Evolutionary conservation across 371 early-diverging fungal genomes (phyloP).

Genomic region (Dichotomocladium elegans): DNA sequence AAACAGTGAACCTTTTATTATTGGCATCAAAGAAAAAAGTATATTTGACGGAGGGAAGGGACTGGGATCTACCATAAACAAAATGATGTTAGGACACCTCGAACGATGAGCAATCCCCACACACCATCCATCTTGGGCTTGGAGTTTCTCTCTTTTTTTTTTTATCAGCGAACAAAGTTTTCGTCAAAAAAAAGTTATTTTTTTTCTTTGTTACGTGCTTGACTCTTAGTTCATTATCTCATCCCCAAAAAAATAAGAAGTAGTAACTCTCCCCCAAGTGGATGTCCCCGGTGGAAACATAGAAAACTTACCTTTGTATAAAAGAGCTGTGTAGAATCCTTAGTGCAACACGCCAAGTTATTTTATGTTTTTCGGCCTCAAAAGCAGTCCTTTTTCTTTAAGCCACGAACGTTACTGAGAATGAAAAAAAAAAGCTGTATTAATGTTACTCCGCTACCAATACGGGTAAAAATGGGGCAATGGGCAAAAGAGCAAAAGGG

Average conservation of each 20-base stretch:
- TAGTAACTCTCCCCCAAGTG: too few species aligned
- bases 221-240: not conserved
- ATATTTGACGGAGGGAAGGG: not conserved
- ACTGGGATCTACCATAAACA: not conserved
- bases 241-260: not conserved
- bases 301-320: not conserved
- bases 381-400: too few species aligned
- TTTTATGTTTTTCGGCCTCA: too few species aligned
- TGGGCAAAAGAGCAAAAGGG: too few species aligned
- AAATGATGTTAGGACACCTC: not conserved
- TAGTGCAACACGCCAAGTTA: too few species aligned
- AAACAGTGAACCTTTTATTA: not conserved
- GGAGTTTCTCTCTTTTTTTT: not conserved
- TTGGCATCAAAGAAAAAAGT: not conserved
- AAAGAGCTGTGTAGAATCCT: not conserved
- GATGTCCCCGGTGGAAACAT: not conserved
- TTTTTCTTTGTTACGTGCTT: not conserved
- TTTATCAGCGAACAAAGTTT: not conserved
- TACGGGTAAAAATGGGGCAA: too few species aligned
- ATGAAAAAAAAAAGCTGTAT: too few species aligned
- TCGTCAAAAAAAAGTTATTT: not conserved
- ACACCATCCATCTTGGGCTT: not conserved
- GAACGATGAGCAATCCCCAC: not conserved
- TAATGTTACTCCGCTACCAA: too few species aligned
- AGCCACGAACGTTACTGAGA: too few species aligned